Conservation (phyloP, 2,329 filamentous ascomycete species). For the Scortechinia acanthostroma region DNA sequence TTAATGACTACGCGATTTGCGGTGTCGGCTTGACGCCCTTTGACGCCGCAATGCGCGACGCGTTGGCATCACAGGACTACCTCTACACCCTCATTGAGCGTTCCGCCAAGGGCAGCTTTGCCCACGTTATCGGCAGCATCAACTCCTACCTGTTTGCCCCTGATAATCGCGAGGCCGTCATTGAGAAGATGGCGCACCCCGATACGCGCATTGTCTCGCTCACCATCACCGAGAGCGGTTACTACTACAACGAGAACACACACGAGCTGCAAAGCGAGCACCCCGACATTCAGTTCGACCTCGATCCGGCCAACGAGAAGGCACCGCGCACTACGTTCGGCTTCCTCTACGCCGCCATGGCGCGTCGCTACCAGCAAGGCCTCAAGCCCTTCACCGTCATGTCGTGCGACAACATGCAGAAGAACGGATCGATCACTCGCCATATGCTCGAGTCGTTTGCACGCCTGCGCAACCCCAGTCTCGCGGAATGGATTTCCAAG, state of each 20-base stretch:
- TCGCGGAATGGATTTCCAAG: slow-evolving; percentile 38
- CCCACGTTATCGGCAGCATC: slow-evolving; percentile 41
- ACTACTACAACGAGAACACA: slow-evolving; percentile 51
- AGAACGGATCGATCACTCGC: slow-evolving; percentile 43
- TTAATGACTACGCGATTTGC: slow-evolving; percentile 38
- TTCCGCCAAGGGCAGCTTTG: slow-evolving; percentile 37
- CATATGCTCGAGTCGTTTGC: slow-evolving; percentile 42
- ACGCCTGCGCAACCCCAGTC: slow-evolving; percentile 26
- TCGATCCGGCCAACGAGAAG: slow-evolving; percentile 25
- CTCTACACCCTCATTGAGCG: slow-evolving; percentile 46
- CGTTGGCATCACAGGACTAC: slow-evolving; percentile 34
- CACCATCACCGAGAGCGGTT: slow-evolving; percentile 47
- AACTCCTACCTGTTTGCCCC: slow-evolving; percentile 41
- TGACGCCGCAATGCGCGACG: slow-evolving; percentile 41
- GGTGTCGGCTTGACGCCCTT: slow-evolving; percentile 41
- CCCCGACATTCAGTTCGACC: slow-evolving; percentile 38
- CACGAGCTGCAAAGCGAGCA: slow-evolving; percentile 38
- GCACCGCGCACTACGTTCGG: slow-evolving; percentile 38
- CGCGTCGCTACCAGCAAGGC: slow-evolving; percentile 31
- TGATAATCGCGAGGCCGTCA: slow-evolving; percentile 39
- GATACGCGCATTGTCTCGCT: slow-evolving; percentile 45
- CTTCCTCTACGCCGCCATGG: slow-evolving; percentile 41
- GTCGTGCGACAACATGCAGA: slow-evolving; percentile 50
- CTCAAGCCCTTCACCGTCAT: slow-evolving; percentile 43
- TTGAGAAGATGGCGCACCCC: slow-evolving; percentile 44